phyloP scores from a whole-genome alignment of 1,284 basidiomycete species.

The Earliella scabrosa region DNA sequence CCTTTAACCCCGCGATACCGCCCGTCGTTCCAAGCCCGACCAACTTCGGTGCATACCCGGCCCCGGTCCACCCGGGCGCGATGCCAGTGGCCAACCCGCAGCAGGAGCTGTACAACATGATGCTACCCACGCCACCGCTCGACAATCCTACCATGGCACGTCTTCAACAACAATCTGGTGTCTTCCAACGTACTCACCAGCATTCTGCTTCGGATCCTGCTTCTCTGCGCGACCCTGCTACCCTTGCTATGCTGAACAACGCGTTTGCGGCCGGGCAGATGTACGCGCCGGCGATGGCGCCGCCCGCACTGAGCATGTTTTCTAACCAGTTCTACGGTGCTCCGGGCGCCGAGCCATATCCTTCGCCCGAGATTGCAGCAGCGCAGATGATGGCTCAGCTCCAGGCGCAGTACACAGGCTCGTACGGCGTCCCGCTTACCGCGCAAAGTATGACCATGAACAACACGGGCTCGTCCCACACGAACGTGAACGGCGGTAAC shows the following conservation, averaged over 20 bases:
- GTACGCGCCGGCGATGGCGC: slow-evolving; percentile 45
- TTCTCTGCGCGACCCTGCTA: slow-evolving; percentile 66
- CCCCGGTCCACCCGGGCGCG: slow-evolving; percentile 57
- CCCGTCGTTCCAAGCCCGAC: slow-evolving; percentile 56
- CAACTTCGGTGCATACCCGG: slow-evolving; percentile 53
- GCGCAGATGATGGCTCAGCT: slow-evolving; percentile 58
- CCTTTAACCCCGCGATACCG: slow-evolving; percentile 50
- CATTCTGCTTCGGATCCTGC: slow-evolving; percentile 82
- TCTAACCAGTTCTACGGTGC: slow-evolving; percentile 67
- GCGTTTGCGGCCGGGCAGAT: slow-evolving; percentile 50
- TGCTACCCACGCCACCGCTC: slow-evolving; percentile 58
- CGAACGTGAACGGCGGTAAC: slow-evolving; percentile 35
- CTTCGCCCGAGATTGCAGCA: slow-evolving; percentile 51
- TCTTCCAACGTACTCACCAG: slow-evolving; percentile 72
- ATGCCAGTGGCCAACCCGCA: slow-evolving; percentile 72
- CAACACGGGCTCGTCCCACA: slow-evolving; percentile 29
- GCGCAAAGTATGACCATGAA: slow-evolving; percentile 25
- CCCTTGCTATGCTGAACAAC: slow-evolving; percentile 61
- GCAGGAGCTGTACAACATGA: slow-evolving; percentile 81
- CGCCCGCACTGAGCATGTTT: slow-evolving; percentile 59
- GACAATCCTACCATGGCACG: slow-evolving; percentile 71
- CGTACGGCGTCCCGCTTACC: slow-evolving; percentile 50
- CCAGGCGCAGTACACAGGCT: slow-evolving; percentile 53
- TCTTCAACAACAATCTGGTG: slow-evolving; percentile 75
- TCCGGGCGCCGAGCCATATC: slow-evolving; percentile 57